phyloP scores from a whole-genome alignment of 345 rosid species.

The Pseudoturritis turrita region DNA sequence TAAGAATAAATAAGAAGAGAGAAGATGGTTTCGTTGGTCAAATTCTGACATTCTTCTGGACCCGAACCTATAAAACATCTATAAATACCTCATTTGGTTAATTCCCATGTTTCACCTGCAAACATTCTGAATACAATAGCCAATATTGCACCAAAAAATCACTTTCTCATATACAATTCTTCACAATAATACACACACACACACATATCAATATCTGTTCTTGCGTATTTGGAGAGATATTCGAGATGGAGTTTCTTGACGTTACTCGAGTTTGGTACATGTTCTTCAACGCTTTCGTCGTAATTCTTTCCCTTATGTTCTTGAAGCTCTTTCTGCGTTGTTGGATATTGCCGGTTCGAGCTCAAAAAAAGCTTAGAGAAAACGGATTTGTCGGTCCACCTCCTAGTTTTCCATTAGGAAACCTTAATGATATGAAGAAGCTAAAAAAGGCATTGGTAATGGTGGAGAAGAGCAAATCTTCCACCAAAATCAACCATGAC shows the following conservation, averaged over 20 bases:
- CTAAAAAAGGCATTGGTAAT: background rate
- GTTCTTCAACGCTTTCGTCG: slow-evolving; percentile 3
- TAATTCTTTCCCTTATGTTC: slow-evolving; percentile 29
- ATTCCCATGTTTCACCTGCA: slow-evolving; percentile 16
- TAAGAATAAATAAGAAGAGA: background rate
- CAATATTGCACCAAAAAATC: slow-evolving; percentile 10
- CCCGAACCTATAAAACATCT: slow-evolving; percentile 17
- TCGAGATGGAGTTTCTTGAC: slow-evolving; percentile 13
- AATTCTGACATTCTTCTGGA: slow-evolving; percentile 21
- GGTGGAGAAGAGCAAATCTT: slow-evolving; percentile 24
- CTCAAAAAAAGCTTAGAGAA: slow-evolving; percentile 47
- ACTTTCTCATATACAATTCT: background rate
- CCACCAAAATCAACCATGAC: slow-evolving; percentile 50
- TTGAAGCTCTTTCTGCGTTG: slow-evolving; percentile 45
- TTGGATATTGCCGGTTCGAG: slow-evolving; percentile 57
- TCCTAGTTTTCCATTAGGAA: slow-evolving; percentile 82
- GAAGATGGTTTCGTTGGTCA: slow-evolving; percentile 23
- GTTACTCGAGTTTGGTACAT: slow-evolving; percentile 10
- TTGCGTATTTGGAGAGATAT: background rate
- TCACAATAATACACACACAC: background rate
- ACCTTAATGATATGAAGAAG: slow-evolving; percentile 59
- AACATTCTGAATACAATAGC: slow-evolving; percentile 8
- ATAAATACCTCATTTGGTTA: slow-evolving; percentile 28
- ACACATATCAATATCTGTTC: background rate
- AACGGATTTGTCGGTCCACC: slow-evolving; percentile 76